phyloP scores from a whole-genome alignment of 768 basidiomycete species.

The Tulasnella sp. region DNA sequence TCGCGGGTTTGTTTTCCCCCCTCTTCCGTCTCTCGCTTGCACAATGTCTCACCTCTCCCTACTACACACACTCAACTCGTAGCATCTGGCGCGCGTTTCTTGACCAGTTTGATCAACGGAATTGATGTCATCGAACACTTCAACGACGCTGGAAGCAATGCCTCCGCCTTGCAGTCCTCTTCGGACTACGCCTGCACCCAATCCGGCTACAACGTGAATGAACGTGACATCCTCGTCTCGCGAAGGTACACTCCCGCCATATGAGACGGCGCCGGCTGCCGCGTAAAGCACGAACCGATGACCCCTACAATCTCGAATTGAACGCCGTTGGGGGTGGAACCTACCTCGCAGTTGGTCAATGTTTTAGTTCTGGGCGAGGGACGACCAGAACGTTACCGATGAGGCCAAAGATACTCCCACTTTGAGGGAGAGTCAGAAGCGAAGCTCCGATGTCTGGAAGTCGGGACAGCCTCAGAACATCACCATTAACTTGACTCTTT shows the following conservation, averaged over 20 bases:
- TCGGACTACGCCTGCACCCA: slow-evolving; percentile 53
- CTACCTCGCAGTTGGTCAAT: slow-evolving; percentile 20
- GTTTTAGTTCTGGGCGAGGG: slow-evolving; percentile 24
- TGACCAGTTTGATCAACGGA: slow-evolving; percentile 10
- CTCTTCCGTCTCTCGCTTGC: not conserved
- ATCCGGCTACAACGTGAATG: slow-evolving; percentile 27
- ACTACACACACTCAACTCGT: not conserved
- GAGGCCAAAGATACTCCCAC: not conserved
- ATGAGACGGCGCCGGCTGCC: slow-evolving; percentile 23
- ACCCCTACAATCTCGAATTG: slow-evolving; percentile 23
- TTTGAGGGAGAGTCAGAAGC: not conserved
- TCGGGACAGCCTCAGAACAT: too few species aligned
- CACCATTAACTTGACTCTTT: too few species aligned
- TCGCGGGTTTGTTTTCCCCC: not conserved
- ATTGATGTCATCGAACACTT: slow-evolving; percentile 38
- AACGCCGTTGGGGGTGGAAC: slow-evolving; percentile 27
- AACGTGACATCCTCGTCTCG: not conserved
- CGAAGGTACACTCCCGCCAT: not conserved
- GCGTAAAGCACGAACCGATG: slow-evolving; percentile 6
- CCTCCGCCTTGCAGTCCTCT: slow-evolving; percentile 18
- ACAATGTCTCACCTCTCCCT: not conserved
- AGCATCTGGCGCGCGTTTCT: slow-evolving; percentile 49
- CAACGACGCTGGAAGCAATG: slow-evolving; percentile 26
- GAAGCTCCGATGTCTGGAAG: slow-evolving; percentile 13
- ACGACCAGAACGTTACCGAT: slow-evolving; percentile 12